Evolutionary conservation across 331 rosid species (phyloP), one percentile per base, ranked within the genome.

Genomic region (Stylosanthes scabra): DNA sequence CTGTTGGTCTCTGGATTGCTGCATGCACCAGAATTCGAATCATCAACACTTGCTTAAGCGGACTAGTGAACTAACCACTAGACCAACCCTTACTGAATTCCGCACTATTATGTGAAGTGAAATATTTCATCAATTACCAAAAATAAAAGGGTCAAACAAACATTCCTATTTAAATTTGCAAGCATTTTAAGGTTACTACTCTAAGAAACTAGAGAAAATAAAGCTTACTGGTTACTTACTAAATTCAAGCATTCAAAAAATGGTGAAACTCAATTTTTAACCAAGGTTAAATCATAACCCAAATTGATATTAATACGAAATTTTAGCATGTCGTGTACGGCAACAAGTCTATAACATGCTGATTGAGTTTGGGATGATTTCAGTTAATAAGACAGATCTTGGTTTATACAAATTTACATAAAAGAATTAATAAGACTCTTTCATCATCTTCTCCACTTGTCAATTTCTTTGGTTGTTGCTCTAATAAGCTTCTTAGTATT

Each of bases 391-490:
- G 28, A 44, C 50, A 15, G 65, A 54, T 63, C 61, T 45, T 39
- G 12, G 57, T 81, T 52, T 51, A 70, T 59, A 34, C 78, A 70
- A 68, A 11, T 74, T 51, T 68, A 68, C 68, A 41, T 9, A 5
- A 60, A 78, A 70, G 34, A 64, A 75, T 51, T 1, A 27, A 68
- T 6, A 11, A 11, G 57, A 49, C 25, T 67, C 49, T 71, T 41
- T 47, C 63, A 59, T 63, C 83, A 91, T 84, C 91, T 81, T 78
- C 79, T 83, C 95, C 95, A 85, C 82, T 89, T 94, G 39, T 91
- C 96, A 55, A 91, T 63, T 83, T 85, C 98, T 81, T 41, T 88
- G 14, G 96, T 74, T 60, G 97, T 86, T 42, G 84, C 86, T 73
- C 55, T 81, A 68, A 86, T 79, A 71, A 94, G 82, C 87, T 84